Conservation (phyloP, 2,329 filamentous ascomycete genomes). For the Colletotrichum coccodes region DNA sequence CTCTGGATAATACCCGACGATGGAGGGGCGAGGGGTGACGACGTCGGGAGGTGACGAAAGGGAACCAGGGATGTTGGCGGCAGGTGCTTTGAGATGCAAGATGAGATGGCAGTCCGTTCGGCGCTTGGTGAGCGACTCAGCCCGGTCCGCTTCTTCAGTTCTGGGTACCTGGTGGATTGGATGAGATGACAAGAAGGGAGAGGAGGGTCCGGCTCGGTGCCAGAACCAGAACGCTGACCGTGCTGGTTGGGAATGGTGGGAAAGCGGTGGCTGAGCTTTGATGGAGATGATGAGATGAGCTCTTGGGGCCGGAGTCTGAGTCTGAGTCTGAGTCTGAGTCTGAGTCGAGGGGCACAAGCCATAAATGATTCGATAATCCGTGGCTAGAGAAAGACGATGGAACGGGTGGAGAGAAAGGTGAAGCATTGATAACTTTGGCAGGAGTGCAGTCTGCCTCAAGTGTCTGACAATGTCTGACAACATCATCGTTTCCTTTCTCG, state of each 20-base stretch:
- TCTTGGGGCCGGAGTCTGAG: no score
- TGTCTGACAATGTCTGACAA: neutral
- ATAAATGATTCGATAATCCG: neutral
- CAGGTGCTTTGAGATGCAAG: slow-evolving; percentile 29
- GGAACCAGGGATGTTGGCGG: slow-evolving; percentile 26
- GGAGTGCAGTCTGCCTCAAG: neutral
- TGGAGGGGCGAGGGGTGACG: slow-evolving; percentile 4
- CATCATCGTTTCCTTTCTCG: neutral
- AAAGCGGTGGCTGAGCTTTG: slow-evolving; percentile 30
- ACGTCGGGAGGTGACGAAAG: slow-evolving; percentile 12
- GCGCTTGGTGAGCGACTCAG: slow-evolving; percentile 19
- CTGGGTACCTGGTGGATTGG: slow-evolving; percentile 6
- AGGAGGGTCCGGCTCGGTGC: neutral
- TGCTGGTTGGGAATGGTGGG: slow-evolving; percentile 6
- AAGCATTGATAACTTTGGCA: slow-evolving; percentile 7
- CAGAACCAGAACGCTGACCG: slow-evolving; percentile 22
- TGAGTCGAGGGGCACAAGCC: slow-evolving; percentile 9
- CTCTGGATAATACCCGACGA: slow-evolving; percentile 18
- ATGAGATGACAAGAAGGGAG: slow-evolving; percentile 26
- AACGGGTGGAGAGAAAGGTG: neutral
- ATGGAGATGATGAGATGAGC: neutral
- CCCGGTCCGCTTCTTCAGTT: neutral
- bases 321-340: neutral
- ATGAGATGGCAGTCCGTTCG: slow-evolving; percentile 28
- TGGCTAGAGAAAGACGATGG: neutral